Conservation (phyloP, 2,329 filamentous ascomycete genomes). For the Phialophora expanda region DNA sequence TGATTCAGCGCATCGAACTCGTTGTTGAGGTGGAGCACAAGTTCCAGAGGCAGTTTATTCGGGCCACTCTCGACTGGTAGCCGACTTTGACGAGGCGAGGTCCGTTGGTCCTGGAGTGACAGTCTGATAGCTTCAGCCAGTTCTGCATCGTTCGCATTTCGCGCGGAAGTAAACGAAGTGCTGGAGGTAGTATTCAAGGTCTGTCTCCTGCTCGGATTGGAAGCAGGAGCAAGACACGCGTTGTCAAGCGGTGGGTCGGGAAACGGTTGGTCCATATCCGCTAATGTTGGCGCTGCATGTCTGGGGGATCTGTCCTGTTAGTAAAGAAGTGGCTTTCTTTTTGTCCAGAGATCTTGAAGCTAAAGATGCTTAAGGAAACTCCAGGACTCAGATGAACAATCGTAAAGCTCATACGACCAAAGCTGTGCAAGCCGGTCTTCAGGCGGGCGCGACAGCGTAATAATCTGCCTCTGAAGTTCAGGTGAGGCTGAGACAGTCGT, state of each 20-base stretch:
- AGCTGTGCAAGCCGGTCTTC: neutral
- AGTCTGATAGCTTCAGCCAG: constrained; percentile 18
- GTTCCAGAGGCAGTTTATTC: neutral
- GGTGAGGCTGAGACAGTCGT: neutral
- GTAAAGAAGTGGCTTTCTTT: neutral
- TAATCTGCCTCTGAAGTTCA: neutral
- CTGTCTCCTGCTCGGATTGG: neutral
- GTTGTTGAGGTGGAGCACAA: constrained; percentile 35
- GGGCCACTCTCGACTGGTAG: neutral
- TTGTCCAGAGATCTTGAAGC: neutral
- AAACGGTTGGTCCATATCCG: neutral
- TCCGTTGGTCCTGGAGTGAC: constrained; percentile 19
- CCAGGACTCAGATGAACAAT: neutral
- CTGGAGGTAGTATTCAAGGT: neutral
- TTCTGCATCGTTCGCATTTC: constrained; percentile 3
- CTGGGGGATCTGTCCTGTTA: neutral
- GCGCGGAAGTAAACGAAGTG: neutral
- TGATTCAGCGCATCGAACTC: constrained; percentile 34
- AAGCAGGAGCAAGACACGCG: neutral
- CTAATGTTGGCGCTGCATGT: neutral
- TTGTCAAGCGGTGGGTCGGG: neutral
- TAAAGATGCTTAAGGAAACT: neutral
- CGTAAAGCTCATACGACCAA: neutral
- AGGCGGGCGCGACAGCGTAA: neutral
- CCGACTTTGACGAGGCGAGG: neutral